These are phyloP conservation scores for Cercospora sp. DNA, from an alignment of 2,329 filamentous ascomycete species.

Conservation along the genomic window DNA sequence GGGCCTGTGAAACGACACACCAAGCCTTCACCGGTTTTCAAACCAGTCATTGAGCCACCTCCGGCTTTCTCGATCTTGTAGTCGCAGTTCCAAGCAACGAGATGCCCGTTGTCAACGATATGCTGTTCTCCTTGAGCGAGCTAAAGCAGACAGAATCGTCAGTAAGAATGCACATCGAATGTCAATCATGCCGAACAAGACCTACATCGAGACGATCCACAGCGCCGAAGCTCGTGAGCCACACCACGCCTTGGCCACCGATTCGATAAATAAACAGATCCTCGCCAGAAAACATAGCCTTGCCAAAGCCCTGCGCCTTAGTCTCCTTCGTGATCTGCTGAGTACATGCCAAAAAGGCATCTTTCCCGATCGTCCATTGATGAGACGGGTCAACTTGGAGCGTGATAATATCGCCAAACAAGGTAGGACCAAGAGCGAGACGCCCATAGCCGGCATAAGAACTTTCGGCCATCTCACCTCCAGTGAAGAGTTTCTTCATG, in stretches of 20 bases:
- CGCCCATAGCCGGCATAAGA: conserved; percentile 86
- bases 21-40: conserved; percentile 77
- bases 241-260: conserved; percentile 74
- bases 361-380: conserved; percentile 78
- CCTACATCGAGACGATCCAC: conserved; percentile 88
- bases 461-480: conserved; percentile 74
- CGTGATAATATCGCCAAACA: conserved; percentile 79
- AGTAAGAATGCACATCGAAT: neutral
- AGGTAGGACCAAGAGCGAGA: conserved; percentile 73
- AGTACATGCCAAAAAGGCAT: conserved; percentile 82
- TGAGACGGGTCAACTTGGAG: conserved; percentile 70
- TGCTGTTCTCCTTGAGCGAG: conserved; percentile 68
- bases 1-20: conserved; percentile 90
- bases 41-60: conserved; percentile 81
- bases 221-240: conserved; percentile 87
- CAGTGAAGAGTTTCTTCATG: conserved; percentile 80
- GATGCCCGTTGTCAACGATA: conserved; percentile 65
- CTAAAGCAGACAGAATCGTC: conserved; percentile 31
- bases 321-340: conserved; percentile 78
- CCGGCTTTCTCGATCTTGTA: conserved; percentile 88
- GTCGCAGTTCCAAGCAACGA: conserved; percentile 94
- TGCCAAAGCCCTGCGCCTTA: conserved; percentile 75
- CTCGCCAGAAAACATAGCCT: conserved; percentile 90
- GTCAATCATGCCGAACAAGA: conserved; percentile 27
- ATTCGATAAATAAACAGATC: conserved; percentile 83